Percentiles rank a stretch among this genome's conserved stretches.
Conservation (phyloP, 345 rosid genomes). For the Carallia pectinifolia region DNA sequence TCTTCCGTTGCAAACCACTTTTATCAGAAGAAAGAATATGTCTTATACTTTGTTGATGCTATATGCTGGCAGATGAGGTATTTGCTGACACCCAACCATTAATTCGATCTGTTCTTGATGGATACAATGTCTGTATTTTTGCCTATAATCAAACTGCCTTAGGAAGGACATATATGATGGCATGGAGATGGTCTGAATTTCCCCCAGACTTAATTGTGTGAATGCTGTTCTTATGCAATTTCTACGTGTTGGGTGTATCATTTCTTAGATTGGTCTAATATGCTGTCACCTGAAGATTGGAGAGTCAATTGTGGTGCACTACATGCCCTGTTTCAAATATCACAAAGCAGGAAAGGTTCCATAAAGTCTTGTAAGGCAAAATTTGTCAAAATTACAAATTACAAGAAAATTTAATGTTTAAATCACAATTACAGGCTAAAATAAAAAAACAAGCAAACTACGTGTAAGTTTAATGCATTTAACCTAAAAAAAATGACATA, state of each 20-base stretch:
- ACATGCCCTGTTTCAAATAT: slow-evolving; percentile 86
- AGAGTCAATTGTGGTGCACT: slow-evolving; percentile 93
- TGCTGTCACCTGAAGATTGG: slow-evolving; percentile 81
- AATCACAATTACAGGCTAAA: too few species aligned
- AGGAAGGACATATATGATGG: slow-evolving; percentile 99
- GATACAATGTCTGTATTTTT: slow-evolving; percentile 92
- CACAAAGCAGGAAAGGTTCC: slow-evolving; percentile 64
- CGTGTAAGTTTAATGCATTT: too few species aligned
- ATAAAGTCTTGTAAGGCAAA: slow-evolving; percentile 10
- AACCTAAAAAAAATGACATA: too few species aligned
- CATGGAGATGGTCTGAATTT: slow-evolving; percentile 21
- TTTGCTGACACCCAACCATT: slow-evolving; percentile 85
- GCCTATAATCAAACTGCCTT: slow-evolving; percentile 99
- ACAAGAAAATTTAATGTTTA: too few species aligned
- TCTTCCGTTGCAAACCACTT: slow-evolving; percentile 2
- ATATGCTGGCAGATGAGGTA: slow-evolving; percentile 66
- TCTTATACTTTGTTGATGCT: background rate
- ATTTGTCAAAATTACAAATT: too few species aligned
- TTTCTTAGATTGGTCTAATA: slow-evolving; percentile 71
- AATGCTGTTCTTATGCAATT: slow-evolving; percentile 12
- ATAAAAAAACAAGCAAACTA: too few species aligned
- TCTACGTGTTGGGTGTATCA: background rate
- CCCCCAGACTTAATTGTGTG: slow-evolving; percentile 9
- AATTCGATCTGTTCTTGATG: slow-evolving; percentile 93
- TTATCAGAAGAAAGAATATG: background rate